These are phyloP conservation scores for Penicillium herquei DNA, from an alignment of 495 filamentous ascomycete genomes.

Conservation along the genomic window DNA sequence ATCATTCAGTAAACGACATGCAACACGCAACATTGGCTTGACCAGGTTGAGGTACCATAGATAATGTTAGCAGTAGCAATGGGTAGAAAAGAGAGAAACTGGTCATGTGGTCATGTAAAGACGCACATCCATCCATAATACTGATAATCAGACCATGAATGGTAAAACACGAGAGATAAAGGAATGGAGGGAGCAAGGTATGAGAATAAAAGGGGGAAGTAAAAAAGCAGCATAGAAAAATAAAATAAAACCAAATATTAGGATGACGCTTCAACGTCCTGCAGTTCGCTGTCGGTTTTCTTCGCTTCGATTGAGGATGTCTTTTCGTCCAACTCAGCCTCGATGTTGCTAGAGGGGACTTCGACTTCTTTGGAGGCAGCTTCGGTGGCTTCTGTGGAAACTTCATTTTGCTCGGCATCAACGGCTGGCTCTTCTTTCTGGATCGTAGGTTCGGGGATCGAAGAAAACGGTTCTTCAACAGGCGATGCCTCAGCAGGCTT, in stretches of 20 bases:
- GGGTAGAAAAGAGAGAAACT: neutral
- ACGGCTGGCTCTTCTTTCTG: slow-evolving; percentile 7
- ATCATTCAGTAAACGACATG: slow-evolving; percentile 4
- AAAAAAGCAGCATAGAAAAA: neutral
- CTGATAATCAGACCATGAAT: slow-evolving; percentile 3
- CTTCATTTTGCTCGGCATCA: slow-evolving; percentile 2
- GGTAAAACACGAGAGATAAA: slow-evolving; percentile 6
- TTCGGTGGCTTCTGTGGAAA: slow-evolving; percentile 5
- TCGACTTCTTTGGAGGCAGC: neutral
- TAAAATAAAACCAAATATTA: slow-evolving; percentile 1
- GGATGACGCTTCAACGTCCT: slow-evolving; percentile 1
- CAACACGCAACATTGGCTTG: neutral
- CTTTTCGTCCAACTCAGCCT: slow-evolving; percentile 26
- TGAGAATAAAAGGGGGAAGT: slow-evolving; percentile 3
- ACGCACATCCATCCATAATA: slow-evolving; percentile 4
- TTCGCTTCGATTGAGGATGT: slow-evolving; percentile 35
- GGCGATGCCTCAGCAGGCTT: neutral
- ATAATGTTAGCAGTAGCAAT: neutral
- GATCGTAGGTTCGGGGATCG: neutral
- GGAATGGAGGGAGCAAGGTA: slow-evolving; percentile 5
- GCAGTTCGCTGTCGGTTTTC: slow-evolving; percentile 24
- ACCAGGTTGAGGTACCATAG: neutral
- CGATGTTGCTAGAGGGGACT: slow-evolving; percentile 15
- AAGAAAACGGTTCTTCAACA: neutral
- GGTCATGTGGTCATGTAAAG: neutral